Evolutionary conservation across 225 moss, liverwort and hornwort species (phyloP).

Genomic region (Polytrichum commune): DNA sequence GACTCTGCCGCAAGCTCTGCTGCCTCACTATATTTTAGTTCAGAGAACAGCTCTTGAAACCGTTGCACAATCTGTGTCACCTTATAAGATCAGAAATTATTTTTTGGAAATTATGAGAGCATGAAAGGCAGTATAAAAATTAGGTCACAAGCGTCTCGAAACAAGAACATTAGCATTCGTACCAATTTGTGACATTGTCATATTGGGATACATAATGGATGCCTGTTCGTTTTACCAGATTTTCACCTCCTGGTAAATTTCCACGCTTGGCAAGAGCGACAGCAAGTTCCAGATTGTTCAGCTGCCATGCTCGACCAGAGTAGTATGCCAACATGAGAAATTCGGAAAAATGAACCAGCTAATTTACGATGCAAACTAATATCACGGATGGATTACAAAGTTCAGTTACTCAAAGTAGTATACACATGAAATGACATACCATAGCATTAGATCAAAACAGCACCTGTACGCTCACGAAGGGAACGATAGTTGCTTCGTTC

Average conservation of each 20-base stretch:
- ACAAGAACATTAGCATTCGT: no score
- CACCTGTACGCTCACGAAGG: slow-evolving; percentile 98
- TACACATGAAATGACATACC: no score
- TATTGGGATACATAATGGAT: no score
- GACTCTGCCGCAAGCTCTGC: slow-evolving; percentile 99
- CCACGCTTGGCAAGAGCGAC: slow-evolving; percentile 69
- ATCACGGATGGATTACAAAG: no score
- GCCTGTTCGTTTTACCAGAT: slow-evolving; percentile 35
- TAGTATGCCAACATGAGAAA: slow-evolving; percentile 8
- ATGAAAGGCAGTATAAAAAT: no score
- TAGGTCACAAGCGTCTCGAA: no score
- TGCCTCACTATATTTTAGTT: slow-evolving; percentile 98
- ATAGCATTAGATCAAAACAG: neutral
- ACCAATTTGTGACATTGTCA: no score
- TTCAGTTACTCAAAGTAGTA: no score
- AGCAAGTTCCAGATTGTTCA: slow-evolving; percentile 66
- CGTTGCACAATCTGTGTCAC: slow-evolving; percentile 89
- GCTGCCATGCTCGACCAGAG: slow-evolving; percentile 23
- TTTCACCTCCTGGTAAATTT: slow-evolving; percentile 64
- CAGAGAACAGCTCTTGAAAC: slow-evolving; percentile 95
- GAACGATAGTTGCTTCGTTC: slow-evolving; percentile 92
- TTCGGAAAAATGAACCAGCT: slow-evolving; percentile 7
- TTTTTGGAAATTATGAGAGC: no score
- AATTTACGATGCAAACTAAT: neutral
- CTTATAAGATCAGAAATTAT: neutral